Evolutionary conservation across 164 flowering plant species (phyloP).

Genomic region (Litsea cubeba): DNA sequence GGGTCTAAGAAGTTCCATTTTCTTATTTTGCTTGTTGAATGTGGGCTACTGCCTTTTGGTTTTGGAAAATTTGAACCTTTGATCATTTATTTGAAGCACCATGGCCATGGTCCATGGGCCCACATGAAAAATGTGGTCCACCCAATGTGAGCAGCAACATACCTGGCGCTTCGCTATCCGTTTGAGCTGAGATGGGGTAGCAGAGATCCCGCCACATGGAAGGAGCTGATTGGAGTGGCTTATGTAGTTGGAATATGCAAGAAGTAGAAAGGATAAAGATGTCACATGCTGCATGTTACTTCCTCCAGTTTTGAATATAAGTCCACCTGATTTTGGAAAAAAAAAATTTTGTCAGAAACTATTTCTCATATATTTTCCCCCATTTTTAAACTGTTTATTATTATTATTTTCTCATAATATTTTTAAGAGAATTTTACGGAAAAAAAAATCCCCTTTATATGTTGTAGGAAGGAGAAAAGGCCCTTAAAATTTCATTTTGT

Average conservation of each 20-base stretch:
- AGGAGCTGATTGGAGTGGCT: slow-evolving; percentile 85
- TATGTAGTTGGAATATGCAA: slow-evolving; percentile 84
- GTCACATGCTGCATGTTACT: slow-evolving; percentile 99
- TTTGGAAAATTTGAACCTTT: not conserved
- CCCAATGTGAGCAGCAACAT: not conserved
- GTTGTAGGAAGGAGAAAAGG: too few relatives aligned
- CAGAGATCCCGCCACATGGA: slow-evolving; percentile 65
- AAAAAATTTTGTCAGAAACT: too few relatives aligned
- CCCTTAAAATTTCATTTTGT: too few relatives aligned
- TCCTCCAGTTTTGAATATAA: slow-evolving; percentile 82
- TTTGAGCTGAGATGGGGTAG: slow-evolving; percentile 61
- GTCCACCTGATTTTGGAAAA: slow-evolving; percentile 52
- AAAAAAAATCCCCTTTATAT: too few relatives aligned
- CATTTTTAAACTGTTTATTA: too few relatives aligned
- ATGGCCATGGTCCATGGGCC: too few relatives aligned
- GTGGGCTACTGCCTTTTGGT: not conserved
- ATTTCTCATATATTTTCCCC: too few relatives aligned
- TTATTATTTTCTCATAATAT: too few relatives aligned
- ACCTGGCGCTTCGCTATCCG: slow-evolving; percentile 85
- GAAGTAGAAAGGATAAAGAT: slow-evolving; percentile 77
- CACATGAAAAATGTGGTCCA: not conserved
- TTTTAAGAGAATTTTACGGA: too few relatives aligned
- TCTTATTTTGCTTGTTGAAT: not conserved
- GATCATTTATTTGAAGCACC: too few relatives aligned
- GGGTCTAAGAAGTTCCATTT: not conserved